phyloP scores from a whole-genome alignment of 768 basidiomycete genomes.

The Tephrocybe sp. region DNA sequence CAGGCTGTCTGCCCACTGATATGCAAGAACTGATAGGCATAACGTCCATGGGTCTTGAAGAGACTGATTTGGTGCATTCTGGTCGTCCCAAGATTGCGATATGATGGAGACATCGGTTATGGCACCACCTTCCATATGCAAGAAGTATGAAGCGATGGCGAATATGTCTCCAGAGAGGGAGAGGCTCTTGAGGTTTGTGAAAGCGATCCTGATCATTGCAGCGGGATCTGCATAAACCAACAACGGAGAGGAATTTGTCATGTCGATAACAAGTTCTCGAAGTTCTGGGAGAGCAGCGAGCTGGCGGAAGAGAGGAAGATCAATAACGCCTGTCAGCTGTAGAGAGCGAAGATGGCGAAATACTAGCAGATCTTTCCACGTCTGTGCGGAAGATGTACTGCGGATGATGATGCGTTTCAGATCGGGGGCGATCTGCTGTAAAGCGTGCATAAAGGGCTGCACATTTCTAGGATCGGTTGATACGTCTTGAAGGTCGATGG shows the following conservation, averaged over 20 bases:
- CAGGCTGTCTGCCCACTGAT: too few relatives aligned
- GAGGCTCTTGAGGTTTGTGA: neutral
- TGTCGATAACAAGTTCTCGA: neutral
- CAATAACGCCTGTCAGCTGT: neutral
- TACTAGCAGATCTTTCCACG: neutral
- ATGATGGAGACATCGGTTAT: neutral
- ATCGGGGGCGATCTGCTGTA: neutral
- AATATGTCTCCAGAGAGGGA: neutral
- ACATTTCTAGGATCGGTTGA: neutral
- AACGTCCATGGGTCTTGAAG: too few relatives aligned
- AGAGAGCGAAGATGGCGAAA: neutral
- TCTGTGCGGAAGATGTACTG: neutral
- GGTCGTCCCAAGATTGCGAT: too few relatives aligned
- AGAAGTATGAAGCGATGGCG: neutral
- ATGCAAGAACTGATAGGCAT: too few relatives aligned
- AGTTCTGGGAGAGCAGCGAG: neutral
- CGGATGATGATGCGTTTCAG: neutral
- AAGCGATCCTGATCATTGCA: neutral
- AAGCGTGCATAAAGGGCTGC: neutral
- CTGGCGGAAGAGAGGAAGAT: neutral
- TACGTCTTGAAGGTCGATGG: neutral
- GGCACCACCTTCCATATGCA: neutral
- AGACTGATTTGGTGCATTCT: too few relatives aligned
- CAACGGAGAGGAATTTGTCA: neutral
- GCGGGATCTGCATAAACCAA: neutral